A percentile compares a stretch with the other conserved stretches of the same genome.
These are phyloP conservation scores for Aspergillus costaricaensis DNA, from an alignment of 2,329 filamentous ascomycete genomes.

Conservation along the genomic window DNA sequence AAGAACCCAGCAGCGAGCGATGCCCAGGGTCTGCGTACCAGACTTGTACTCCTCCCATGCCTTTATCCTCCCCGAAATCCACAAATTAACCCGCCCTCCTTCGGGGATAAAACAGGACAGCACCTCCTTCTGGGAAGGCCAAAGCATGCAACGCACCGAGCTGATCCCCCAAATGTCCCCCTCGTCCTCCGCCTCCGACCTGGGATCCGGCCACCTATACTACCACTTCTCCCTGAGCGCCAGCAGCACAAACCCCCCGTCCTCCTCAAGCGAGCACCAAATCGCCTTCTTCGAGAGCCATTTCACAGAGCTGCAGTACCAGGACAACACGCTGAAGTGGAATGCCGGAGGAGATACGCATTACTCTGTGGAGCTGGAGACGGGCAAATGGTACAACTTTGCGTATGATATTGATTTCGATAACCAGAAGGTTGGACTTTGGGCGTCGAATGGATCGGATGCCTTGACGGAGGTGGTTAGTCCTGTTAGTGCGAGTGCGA, in stretches of 20 bases:
- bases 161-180: slow-evolving; percentile 68
- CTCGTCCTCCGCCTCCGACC: slow-evolving; percentile 47
- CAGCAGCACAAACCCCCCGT: slow-evolving; percentile 61
- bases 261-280: slow-evolving; percentile 67
- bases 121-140: slow-evolving; percentile 68
- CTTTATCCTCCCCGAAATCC: neutral
- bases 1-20: slow-evolving; percentile 68
- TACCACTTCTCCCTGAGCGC: slow-evolving; percentile 73
- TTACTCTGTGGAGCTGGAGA: slow-evolving; percentile 58
- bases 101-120: slow-evolving; percentile 16
- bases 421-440: slow-evolving; percentile 64
- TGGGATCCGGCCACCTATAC: slow-evolving; percentile 67
- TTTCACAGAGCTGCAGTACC: slow-evolving; percentile 74
- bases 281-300: slow-evolving; percentile 64
- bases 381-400: slow-evolving; percentile 72
- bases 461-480: slow-evolving; percentile 60
- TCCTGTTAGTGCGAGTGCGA: slow-evolving; percentile 62
- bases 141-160: slow-evolving; percentile 72
- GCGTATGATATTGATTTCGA: slow-evolving; percentile 73
- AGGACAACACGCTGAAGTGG: slow-evolving; percentile 64
- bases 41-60: slow-evolving; percentile 50
- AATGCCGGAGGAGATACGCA: slow-evolving; percentile 61
- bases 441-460: slow-evolving; percentile 66
- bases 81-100: slow-evolving; percentile 32
- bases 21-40: slow-evolving; percentile 68